Evolutionary conservation across 805 yeast genomes (phyloP), one percentile per base, ranked within the genome.

Genomic region (Candida easanensis): DNA sequence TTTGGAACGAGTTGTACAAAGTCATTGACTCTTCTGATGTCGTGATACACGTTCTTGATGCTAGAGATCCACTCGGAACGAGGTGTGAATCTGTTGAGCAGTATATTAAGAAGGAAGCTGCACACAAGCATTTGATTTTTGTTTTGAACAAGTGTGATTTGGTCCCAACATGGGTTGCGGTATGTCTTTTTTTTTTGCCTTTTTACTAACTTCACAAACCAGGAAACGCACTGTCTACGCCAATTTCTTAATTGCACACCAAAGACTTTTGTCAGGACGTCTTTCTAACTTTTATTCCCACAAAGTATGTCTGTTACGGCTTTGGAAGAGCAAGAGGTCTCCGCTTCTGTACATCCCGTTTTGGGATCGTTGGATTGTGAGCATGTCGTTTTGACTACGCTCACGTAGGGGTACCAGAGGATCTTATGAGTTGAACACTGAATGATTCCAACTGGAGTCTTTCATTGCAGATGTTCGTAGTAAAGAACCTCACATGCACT

Each of bases 131-230:
- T 74, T 74, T 91, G 71, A 84, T 91, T 54, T 90, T 84, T 63
- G 96, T 93, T 44, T 71, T 91, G 68, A 91, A 91, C 78, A 91
- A 91, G 76, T 90, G 97, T 78, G 99, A 91, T 74, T 80, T 91
- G 60, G 97, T 91, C 40, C 99, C 99, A 51, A 91, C 97, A 36
- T 91, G 98, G 97, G 97, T 88, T 60, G 97, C 98, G 60, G 98
- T 90, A 88, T 78, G 98, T 89, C 66, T 62, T 27, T 44, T 41
- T 49, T 45, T 38, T 62, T 63, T 23, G 43, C 33, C 31, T 42
- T 39, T 33, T 48, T 46, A 41, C 64, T 46, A 42, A 50, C 52
- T 20, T 22, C 25, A 8, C 15, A 19, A 11, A 10, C 9, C 10
- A 9, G 9, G 19, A 7, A 28, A 13, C 21, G 20, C 11, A 13